Conservation (phyloP, 2,329 filamentous ascomycete genomes). For the Phaeosphaeriaceae sp. region DNA sequence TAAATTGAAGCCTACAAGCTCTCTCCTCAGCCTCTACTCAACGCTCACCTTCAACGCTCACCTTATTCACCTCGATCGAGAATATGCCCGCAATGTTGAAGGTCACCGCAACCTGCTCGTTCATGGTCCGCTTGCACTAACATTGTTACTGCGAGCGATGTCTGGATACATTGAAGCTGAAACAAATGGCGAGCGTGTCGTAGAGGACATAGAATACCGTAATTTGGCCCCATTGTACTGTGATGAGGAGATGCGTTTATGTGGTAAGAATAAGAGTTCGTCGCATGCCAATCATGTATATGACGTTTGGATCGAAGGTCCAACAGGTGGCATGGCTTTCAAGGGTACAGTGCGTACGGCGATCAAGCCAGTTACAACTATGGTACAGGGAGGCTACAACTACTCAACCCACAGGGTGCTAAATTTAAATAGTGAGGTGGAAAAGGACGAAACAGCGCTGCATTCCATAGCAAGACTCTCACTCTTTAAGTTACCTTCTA, state of each 20-base stretch:
- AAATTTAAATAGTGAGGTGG: not conserved
- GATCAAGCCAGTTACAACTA: not conserved
- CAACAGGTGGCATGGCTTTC: constrained; percentile 52
- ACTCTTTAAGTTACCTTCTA: too few species aligned
- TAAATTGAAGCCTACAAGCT: constrained; percentile 68
- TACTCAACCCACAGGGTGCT: not conserved
- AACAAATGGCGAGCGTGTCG: constrained; percentile 30
- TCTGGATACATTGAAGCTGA: constrained; percentile 31
- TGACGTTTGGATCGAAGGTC: constrained; percentile 51
- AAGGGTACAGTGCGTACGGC: constrained; percentile 46
- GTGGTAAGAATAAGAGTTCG: constrained; percentile 60
- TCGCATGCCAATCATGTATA: constrained; percentile 29
- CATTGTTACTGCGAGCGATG: constrained; percentile 75
- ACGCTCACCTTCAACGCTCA: constrained; percentile 89
- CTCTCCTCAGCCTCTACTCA: constrained; percentile 86
- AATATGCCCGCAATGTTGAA: constrained; percentile 73
- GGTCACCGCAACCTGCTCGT: constrained; percentile 78
- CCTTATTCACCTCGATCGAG: constrained; percentile 80
- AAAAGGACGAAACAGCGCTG: too few species aligned
- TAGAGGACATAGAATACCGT: constrained; percentile 73
- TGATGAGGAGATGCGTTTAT: constrained; percentile 72
- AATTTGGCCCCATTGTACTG: constrained; percentile 85
- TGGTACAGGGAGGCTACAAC: not conserved
- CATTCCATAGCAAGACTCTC: too few species aligned
- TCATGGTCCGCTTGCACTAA: constrained; percentile 83